A percentile compares a stretch with the other conserved stretches of the same genome.
These are phyloP conservation scores for Cryphonectria nitschkei DNA, from an alignment of 2,329 filamentous ascomycete genomes.

Conservation along the genomic window DNA sequence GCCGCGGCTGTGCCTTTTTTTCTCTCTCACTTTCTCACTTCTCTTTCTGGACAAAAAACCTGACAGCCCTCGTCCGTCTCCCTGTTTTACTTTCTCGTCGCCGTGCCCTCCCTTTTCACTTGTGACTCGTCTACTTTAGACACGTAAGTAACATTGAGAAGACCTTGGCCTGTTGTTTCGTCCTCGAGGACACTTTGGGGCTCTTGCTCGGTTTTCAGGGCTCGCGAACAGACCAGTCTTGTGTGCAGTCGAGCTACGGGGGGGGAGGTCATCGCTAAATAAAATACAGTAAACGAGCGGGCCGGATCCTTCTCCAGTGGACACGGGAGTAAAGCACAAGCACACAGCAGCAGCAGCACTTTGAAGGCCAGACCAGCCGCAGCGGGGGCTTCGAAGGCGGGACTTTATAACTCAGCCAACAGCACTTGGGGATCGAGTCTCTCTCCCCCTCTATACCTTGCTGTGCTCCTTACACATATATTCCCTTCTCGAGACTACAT, in stretches of 20 bases:
- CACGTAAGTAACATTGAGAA: not conserved
- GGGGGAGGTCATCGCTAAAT: not conserved
- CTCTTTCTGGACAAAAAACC: not conserved
- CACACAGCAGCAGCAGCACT: not conserved
- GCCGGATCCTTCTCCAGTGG: not conserved
- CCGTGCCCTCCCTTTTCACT: no score
- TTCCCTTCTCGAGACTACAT: not conserved
- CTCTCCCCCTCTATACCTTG: not conserved
- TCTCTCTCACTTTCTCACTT: not conserved
- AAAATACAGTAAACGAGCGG: not conserved
- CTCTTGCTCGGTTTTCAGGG: not conserved
- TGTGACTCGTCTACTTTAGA: no score
- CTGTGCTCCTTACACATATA: not conserved
- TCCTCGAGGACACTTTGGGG: not conserved
- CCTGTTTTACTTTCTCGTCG: not conserved
- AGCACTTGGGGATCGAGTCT: not conserved
- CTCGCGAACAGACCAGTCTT: slow-evolving; percentile 10
- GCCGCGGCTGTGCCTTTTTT: not conserved
- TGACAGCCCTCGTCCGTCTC: not conserved
- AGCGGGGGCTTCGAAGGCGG: not conserved
- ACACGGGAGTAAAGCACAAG: not conserved
- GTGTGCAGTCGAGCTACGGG: not conserved
- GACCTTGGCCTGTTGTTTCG: not conserved
- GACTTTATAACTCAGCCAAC: not conserved
- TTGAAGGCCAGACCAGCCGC: not conserved